Percentiles rank a stretch among this genome's conserved stretches.
Conservation (phyloP, 1,284 basidiomycete species). For the Termitomyces sp. region DNA sequence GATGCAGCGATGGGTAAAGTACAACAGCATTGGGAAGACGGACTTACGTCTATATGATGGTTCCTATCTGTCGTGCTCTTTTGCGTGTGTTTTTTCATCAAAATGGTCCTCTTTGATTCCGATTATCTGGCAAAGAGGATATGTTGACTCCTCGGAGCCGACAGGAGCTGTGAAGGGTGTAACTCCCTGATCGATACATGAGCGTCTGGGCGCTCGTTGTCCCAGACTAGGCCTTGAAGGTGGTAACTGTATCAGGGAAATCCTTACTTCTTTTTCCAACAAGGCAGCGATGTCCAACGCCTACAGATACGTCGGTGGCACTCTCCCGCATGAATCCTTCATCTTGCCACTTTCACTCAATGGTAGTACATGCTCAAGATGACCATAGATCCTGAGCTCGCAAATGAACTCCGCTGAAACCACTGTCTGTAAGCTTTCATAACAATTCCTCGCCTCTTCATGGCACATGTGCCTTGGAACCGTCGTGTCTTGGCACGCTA, state of each 20-base stretch:
- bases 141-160: neutral
- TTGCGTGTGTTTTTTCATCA: neutral
- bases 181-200: neutral
- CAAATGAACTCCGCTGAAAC: too few relatives aligned
- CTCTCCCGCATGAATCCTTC: too few relatives aligned
- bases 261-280: neutral
- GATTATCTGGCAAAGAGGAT: neutral
- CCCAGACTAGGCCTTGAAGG: neutral
- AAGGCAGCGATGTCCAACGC: neutral
- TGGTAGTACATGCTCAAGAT: too few relatives aligned
- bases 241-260: neutral
- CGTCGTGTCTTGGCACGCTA: too few relatives aligned
- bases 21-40: constrained; percentile 5
- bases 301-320: neutral
- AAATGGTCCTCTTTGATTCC: too few relatives aligned
- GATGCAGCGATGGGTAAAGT: constrained; percentile 6
- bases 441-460: too few relatives aligned
- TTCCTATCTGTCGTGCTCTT: neutral
- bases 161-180: neutral
- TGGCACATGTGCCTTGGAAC: too few relatives aligned
- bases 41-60: neutral
- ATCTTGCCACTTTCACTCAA: too few relatives aligned
- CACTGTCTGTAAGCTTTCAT: too few relatives aligned
- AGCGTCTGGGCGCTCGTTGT: neutral
- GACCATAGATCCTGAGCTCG: too few relatives aligned